A percentile compares a stretch with the other conserved stretches of the same genome.
Conservation (phyloP, 2,329 filamentous ascomycete genomes). For the Leptographium radiaticola region DNA sequence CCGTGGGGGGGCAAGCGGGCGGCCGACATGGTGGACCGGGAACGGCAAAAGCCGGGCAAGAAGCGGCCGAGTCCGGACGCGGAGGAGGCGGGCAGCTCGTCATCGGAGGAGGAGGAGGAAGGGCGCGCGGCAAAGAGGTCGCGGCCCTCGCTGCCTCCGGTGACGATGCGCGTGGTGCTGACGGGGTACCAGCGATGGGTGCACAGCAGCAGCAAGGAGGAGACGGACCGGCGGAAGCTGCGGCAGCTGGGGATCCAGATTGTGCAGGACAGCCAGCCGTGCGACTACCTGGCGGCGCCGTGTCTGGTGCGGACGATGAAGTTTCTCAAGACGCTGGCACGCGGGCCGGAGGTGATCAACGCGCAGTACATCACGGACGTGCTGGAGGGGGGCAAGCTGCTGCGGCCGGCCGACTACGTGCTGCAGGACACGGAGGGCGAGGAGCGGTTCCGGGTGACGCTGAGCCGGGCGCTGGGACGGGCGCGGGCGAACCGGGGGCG, state of each 20-base stretch:
- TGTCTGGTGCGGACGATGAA: conserved; percentile 82
- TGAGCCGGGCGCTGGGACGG: conserved; percentile 53
- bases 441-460: conserved; percentile 52
- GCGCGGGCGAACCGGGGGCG: conserved; percentile 66
- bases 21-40: conserved; percentile 42
- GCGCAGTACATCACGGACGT: conserved; percentile 68
- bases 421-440: conserved; percentile 65
- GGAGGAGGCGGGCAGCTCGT: conserved; percentile 28
- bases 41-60: conserved; percentile 26
- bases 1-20: conserved; percentile 53
- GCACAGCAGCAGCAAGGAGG: conserved; percentile 58
- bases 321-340: conserved; percentile 78
- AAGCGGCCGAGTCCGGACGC: conserved; percentile 15
- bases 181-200: conserved; percentile 81
- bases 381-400: conserved; percentile 53
- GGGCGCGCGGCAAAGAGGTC: conserved; percentile 45
- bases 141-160: conserved; percentile 49
- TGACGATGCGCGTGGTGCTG: conserved; percentile 64
- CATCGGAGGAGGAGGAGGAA: conserved; percentile 19
- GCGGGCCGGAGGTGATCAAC: conserved; percentile 63
- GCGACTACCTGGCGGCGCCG: conserved; percentile 80
- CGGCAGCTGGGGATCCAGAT: conserved; percentile 73
- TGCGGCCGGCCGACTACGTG: conserved; percentile 50
- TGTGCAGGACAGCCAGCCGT: conserved; percentile 59
- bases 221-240: conserved; percentile 75